Evolutionary conservation across 208 protist genomes (phyloP).

Genomic region (Wallacemonas rigidus): DNA sequence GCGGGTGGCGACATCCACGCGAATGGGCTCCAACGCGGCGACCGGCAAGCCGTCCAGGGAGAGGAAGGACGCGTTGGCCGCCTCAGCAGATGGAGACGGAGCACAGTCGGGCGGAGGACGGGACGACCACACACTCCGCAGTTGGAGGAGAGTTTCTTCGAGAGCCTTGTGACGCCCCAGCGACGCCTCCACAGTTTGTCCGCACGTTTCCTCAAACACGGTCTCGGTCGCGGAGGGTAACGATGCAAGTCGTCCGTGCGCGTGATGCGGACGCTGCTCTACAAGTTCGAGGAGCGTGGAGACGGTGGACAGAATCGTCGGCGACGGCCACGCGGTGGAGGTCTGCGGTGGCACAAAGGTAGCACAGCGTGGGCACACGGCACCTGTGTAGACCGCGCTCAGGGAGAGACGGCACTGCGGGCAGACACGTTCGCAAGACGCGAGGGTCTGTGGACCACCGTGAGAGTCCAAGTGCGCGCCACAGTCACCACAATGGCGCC

Average conservation of each 20-base stretch:
- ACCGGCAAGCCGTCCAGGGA: background rate
- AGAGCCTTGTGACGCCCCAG: background rate
- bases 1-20: slow-evolving; percentile 1
- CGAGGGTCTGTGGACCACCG: background rate
- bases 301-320: slow-evolving; percentile 29
- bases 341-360: slow-evolving; percentile 19
- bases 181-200: background rate
- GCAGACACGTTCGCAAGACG: slow-evolving; percentile 19
- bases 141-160: slow-evolving; percentile 9
- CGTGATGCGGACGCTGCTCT: background rate
- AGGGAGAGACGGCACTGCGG: slow-evolving; percentile 23
- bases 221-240: background rate
- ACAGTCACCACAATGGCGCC: background rate
- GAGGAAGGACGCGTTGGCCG: background rate
- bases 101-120: background rate
- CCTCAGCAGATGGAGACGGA: too few species aligned
- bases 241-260: background rate
- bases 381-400: slow-evolving; percentile 13
- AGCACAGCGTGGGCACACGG: slow-evolving; percentile 37
- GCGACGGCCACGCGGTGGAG: slow-evolving; percentile 22
- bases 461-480: background rate
- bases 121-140: background rate
- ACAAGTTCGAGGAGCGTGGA: slow-evolving; percentile 1
- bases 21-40: background rate
- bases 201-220: slow-evolving; percentile 5